Evolutionary conservation across 441 rosid species (phyloP).

Genomic region (Brassica hybrid): DNA sequence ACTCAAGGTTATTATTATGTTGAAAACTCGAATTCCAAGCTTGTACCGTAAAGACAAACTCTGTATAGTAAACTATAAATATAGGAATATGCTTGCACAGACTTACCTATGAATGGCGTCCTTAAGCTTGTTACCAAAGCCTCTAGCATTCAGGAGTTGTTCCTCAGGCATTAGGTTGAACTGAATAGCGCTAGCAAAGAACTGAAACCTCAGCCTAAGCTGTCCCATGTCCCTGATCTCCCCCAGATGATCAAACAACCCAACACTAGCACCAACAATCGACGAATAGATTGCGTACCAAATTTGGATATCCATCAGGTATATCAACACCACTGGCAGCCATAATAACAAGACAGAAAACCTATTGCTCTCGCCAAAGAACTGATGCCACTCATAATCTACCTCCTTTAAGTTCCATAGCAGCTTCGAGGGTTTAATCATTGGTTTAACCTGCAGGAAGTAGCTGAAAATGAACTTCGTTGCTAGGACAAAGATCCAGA

Average conservation of each 20-base stretch:
- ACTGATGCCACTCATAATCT: constrained; percentile 67
- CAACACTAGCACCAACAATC: constrained; percentile 77
- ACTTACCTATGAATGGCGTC: constrained; percentile 71
- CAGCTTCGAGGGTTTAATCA: constrained; percentile 67
- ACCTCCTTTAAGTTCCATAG: constrained; percentile 52
- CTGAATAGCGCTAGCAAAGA: constrained; percentile 93
- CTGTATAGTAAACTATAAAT: constrained; percentile 3
- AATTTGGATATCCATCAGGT: constrained; percentile 90
- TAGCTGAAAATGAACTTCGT: constrained; percentile 85
- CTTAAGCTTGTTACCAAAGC: constrained; percentile 70
- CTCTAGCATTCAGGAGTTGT: constrained; percentile 77
- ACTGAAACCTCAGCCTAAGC: constrained; percentile 85
- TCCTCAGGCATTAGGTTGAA: constrained; percentile 94
- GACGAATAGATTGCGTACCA: constrained; percentile 89
- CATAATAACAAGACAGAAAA: constrained; percentile 79
- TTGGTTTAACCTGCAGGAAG: constrained; percentile 83
- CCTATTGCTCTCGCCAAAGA: constrained; percentile 61
- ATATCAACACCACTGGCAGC: constrained; percentile 84
- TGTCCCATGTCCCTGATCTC: constrained; percentile 90
- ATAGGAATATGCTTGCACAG: constrained; percentile 6
- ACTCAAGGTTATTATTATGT: constrained; percentile 37
- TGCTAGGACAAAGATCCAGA: constrained; percentile 77
- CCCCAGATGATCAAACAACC: constrained; percentile 85
- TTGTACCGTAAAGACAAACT: constrained; percentile 16
- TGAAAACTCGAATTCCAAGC: constrained; percentile 5